phyloP scores from a whole-genome alignment of 345 rosid genomes.

The Camelina sativa region DNA sequence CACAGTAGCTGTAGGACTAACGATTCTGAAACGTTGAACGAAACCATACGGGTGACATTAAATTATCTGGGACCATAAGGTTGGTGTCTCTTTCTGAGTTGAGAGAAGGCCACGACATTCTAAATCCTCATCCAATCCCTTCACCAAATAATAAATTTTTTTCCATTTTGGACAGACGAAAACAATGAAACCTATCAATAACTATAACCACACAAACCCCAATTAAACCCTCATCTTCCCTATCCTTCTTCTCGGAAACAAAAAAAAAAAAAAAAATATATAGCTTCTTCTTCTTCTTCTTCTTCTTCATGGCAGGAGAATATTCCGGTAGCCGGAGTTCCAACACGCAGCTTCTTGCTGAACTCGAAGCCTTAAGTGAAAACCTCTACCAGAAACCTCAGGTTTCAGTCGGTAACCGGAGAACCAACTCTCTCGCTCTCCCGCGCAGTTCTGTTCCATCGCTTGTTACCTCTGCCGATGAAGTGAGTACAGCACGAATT shows the following conservation, averaged over 20 bases:
- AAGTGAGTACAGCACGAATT: constrained; percentile 33
- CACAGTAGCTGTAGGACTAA: neutral
- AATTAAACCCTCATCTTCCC: constrained; percentile 28
- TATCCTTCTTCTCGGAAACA: constrained; percentile 18
- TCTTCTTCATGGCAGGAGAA: constrained; percentile 52
- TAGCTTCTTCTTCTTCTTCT: neutral
- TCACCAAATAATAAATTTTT: neutral
- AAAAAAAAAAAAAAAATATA: neutral
- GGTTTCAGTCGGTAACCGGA: constrained; percentile 49
- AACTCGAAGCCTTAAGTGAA: constrained; percentile 82
- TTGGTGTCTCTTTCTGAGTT: constrained; percentile 27
- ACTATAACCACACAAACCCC: constrained; percentile 38
- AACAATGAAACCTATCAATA: constrained; percentile 30
- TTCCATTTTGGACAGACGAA: neutral
- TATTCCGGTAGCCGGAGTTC: constrained; percentile 62
- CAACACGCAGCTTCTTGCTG: constrained; percentile 74
- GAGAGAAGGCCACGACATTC: constrained; percentile 42
- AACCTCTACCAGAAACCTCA: constrained; percentile 81
- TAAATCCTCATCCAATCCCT: constrained; percentile 32
- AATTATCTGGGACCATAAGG: constrained; percentile 37
- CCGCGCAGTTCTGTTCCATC: constrained; percentile 70
- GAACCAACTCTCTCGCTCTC: constrained; percentile 85
- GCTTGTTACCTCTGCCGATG: constrained; percentile 47
- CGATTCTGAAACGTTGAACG: neutral
- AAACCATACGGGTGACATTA: constrained; percentile 24